These are phyloP conservation scores for Botrytis medusae DNA, from an alignment of 2,329 filamentous ascomycete genomes.

Conservation along the genomic window DNA sequence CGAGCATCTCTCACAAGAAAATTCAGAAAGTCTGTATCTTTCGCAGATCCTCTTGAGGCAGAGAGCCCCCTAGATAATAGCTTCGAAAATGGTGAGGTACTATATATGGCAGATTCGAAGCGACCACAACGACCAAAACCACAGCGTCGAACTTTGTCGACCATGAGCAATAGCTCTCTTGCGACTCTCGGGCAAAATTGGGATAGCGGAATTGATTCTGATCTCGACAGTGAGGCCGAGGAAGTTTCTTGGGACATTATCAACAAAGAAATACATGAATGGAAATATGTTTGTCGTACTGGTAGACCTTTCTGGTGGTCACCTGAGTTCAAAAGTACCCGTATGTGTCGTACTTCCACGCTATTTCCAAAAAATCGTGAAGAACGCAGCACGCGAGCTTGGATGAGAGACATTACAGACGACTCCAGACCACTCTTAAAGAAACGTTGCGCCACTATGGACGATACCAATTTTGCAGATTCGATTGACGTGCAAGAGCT, in stretches of 20 bases:
- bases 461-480: slow-evolving; percentile 32
- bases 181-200: slow-evolving; percentile 25
- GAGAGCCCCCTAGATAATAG: slow-evolving; percentile 20
- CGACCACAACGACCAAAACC: slow-evolving; percentile 16
- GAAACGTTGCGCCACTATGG: slow-evolving; percentile 28
- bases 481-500: slow-evolving; percentile 31
- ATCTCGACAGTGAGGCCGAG: slow-evolving; percentile 24
- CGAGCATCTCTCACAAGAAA: slow-evolving; percentile 18
- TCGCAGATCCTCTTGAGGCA: slow-evolving; percentile 1
- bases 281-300: slow-evolving; percentile 37
- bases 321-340: slow-evolving; percentile 32
- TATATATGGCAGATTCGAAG: slow-evolving; percentile 29
- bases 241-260: slow-evolving; percentile 35
- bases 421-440: slow-evolving; percentile 22
- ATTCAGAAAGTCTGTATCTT: slow-evolving; percentile 16
- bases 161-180: slow-evolving; percentile 30
- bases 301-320: slow-evolving; percentile 40
- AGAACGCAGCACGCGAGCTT: slow-evolving; percentile 23
- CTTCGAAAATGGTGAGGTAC: slow-evolving; percentile 32
- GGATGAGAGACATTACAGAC: slow-evolving; percentile 20
- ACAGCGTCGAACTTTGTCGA: slow-evolving; percentile 31
- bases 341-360: slow-evolving; percentile 23
- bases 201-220: slow-evolving; percentile 16
- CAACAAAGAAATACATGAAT: slow-evolving; percentile 38
- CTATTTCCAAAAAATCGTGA: slow-evolving; percentile 16